Conservation (phyloP, 345 rosid species). For the Dimocarpus longan region DNA sequence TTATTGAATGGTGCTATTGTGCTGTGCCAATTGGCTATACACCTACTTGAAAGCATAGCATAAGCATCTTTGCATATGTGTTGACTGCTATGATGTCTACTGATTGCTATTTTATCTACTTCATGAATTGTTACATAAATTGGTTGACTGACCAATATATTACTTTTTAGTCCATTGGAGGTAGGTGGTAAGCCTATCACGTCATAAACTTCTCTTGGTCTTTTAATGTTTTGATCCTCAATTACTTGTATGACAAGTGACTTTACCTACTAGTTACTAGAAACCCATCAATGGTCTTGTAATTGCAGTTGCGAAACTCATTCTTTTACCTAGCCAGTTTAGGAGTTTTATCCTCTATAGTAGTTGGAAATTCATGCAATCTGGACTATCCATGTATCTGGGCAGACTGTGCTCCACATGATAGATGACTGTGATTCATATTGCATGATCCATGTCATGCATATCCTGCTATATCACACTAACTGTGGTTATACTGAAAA, state of each 20-base stretch:
- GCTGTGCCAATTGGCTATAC: neutral
- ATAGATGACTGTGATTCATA: neutral
- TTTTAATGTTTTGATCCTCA: neutral
- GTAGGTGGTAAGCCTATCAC: neutral
- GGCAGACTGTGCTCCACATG: neutral
- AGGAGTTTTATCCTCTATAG: neutral
- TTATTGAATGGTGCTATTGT: neutral
- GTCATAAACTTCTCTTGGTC: neutral
- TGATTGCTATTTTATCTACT: neutral
- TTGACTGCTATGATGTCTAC: neutral
- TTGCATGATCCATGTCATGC: neutral
- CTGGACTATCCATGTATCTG: neutral
- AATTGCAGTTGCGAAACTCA: neutral
- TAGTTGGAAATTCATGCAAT: neutral
- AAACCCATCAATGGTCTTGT: neutral
- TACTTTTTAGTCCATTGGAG: neutral
- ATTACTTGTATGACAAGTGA: neutral
- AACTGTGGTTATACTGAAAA: neutral
- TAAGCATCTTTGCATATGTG: constrained; percentile 3
- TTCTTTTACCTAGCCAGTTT: neutral
- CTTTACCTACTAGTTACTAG: neutral
- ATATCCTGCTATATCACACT: neutral
- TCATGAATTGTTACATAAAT: neutral
- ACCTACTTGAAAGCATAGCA: neutral
- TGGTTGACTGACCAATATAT: neutral